phyloP scores from a whole-genome alignment of 2,329 filamentous ascomycete genomes.

The Aspergillus viridinutans region DNA sequence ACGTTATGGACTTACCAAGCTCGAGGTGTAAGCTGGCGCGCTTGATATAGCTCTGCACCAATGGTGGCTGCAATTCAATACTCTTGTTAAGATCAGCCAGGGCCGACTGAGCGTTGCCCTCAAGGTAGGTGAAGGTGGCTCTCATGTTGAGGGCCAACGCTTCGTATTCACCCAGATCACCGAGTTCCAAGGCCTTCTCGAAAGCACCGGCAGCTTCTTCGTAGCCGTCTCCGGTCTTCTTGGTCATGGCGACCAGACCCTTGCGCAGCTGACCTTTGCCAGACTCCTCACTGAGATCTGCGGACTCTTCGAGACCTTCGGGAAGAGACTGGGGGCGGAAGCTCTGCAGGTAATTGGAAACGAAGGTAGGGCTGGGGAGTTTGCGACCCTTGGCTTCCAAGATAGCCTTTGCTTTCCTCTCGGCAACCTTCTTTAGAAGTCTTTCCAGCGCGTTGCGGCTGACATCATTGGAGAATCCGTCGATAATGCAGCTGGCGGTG shows the following conservation, averaged over 20 bases:
- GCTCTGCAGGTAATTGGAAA: slow-evolving; percentile 98
- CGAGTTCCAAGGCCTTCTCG: slow-evolving; percentile 79
- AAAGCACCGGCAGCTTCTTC: slow-evolving; percentile 83
- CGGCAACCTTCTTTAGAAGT: slow-evolving; percentile 92
- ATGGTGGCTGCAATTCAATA: slow-evolving; percentile 77
- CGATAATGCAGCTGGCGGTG: slow-evolving; percentile 98
- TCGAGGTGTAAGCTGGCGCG: slow-evolving; percentile 97
- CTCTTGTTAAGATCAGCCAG: slow-evolving; percentile 86
- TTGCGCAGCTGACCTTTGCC: slow-evolving; percentile 83
- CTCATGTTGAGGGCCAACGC: slow-evolving; percentile 94
- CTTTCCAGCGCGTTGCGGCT: slow-evolving; percentile 89
- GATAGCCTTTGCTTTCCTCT: slow-evolving; percentile 88
- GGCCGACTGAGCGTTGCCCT: slow-evolving; percentile 79
- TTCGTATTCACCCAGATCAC: slow-evolving; percentile 75
- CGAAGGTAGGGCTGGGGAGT: slow-evolving; percentile 91
- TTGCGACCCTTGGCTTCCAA: slow-evolving; percentile 75
- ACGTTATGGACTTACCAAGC: slow-evolving; percentile 57
- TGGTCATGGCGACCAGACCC: slow-evolving; percentile 73
- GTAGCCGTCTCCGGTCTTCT: slow-evolving; percentile 87
- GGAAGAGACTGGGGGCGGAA: slow-evolving; percentile 83
- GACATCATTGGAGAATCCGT: slow-evolving; percentile 87
- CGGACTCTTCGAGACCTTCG: slow-evolving; percentile 73
- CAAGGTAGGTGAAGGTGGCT: slow-evolving; percentile 90
- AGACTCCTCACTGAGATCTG: slow-evolving; percentile 70
- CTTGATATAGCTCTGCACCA: slow-evolving; percentile 98